Evolutionary conservation across 1,284 basidiomycete genomes (phyloP), one percentile per base, ranked within the genome.

Genomic region (Ustilago bromivora): DNA sequence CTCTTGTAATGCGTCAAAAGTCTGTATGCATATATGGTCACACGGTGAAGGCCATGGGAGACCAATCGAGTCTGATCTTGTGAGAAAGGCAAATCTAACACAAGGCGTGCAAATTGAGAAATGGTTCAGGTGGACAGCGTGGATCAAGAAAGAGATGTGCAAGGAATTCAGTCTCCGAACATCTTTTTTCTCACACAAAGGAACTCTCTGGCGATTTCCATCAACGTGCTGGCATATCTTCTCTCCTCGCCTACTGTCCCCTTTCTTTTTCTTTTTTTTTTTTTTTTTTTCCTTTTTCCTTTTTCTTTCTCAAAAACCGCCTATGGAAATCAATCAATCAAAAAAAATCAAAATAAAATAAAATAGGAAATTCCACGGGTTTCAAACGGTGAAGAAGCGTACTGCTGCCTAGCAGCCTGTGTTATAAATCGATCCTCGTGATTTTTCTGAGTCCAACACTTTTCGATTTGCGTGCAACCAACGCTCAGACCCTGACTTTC

Each of bases 161-260:
- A 6, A 41, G 40, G 3, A 38, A 46, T 46, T 46, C 43, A 19
- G 17, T 46, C 43, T 46, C n/a, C n/a, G n/a, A 46, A 28, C 23
- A 28, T 3, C 13, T 41, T 36, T 13, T 13, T 31, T n/a, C 23
- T 32, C 28, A 28, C 47, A 58, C 55, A 36, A 46, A 41, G 62
- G 56, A 64, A 58, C 56, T 64, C 62, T 49, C 56, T 56, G 62
- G 62, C 62, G 56, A 58, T 58, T 41, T 51, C 23, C 34, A 31
- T 35, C 23, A 19, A 54, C 59, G 49, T 38, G 59, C 59, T 61
- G 59, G 59, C 59, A 61, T 11, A 23, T 23, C 23, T 2, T 23
- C 23, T 23, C 23, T 23, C 2, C 23, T 23, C 23, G 23, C 23
- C 23, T 2, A 23, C 38, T 53, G 35, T 17, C 49, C 46, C 57